Base-by-base conservation (phyloP, 306 rosid species). In the Fragaria ananassa region DNA sequence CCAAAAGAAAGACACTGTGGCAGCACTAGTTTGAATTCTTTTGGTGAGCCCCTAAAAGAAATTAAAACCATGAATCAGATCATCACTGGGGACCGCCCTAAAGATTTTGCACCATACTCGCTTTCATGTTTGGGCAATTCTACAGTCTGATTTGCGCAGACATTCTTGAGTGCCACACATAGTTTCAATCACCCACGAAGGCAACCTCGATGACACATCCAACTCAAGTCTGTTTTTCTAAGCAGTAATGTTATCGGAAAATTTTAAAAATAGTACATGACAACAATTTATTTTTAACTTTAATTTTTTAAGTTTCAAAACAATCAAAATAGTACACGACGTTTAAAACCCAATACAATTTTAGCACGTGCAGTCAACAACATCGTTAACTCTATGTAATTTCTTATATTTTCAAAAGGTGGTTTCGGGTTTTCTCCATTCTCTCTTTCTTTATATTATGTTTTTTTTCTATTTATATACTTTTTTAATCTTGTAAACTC, bases 1-100 rank as follows among this genome's bases (percentile, higher is more conserved):
- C 80, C 65, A 29, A 74, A 78, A 70, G 80, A 37, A 74, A 34
- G 67, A 66, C 83, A 81, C 49, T 23, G 62, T 69, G 57, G 41
- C 66, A 57, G 74, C 74, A 42, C 51, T 34, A 58, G 70, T 75
- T 46, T 62, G n/a, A 72, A 64, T 57, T 35, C 29, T 31, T n/a
- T 50, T 78, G 71, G 68, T 39, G 45, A 51, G 7, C 4, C 60
- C 63, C 46, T 23, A 80, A 80, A 41, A 10, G 45, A 51, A 31
- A 34, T 2, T 17, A 62, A 35, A 62, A 10, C 60, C 62, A 49
- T 49, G 62, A 51, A 71, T 51, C 70, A 8, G 62, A 60, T 64
- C 63, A n/a, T 64, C 63, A n/a, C 17, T 17, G 3, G 60, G 74
- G 74, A 41, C 79, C 74, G 39, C 63, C 66, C 23, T 57, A 10